Conservation (phyloP, 306 rosid genomes). For the Cicer judaicum region DNA sequence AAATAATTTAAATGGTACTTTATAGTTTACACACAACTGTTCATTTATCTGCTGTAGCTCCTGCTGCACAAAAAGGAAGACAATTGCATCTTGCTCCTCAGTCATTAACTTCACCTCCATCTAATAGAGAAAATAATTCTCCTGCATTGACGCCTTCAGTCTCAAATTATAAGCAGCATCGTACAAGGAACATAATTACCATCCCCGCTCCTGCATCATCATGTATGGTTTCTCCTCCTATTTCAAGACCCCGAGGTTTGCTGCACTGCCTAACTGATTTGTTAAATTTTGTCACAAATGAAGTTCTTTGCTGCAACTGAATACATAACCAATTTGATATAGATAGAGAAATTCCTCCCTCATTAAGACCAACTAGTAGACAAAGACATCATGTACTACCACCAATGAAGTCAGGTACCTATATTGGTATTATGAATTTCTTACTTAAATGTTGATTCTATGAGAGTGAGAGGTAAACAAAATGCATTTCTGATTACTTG, state of each 20-base stretch:
- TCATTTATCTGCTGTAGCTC: slow-evolving; percentile 53
- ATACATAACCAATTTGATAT: slow-evolving; percentile 15
- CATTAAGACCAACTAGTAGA: slow-evolving; percentile 39
- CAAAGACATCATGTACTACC: slow-evolving; percentile 50
- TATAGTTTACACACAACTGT: background rate
- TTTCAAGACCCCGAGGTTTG: slow-evolving; percentile 57
- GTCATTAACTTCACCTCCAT: slow-evolving; percentile 53
- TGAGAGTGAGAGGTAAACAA: slow-evolving; percentile 23
- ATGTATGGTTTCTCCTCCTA: slow-evolving; percentile 51
- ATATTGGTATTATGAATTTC: slow-evolving; percentile 5
- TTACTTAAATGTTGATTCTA: slow-evolving; percentile 2
- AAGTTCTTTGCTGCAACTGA: slow-evolving; percentile 26
- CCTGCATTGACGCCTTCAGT: slow-evolving; percentile 60
- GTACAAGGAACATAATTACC: slow-evolving; percentile 45
- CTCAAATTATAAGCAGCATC: slow-evolving; percentile 51
- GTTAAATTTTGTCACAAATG: slow-evolving; percentile 3
- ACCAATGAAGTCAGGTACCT: slow-evolving; percentile 57
- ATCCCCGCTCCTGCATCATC: slow-evolving; percentile 58
- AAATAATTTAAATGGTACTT: background rate
- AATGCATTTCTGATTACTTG: slow-evolving; percentile 1
- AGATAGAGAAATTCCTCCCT: slow-evolving; percentile 63
- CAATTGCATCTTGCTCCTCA: slow-evolving; percentile 48
- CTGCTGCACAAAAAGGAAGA: slow-evolving; percentile 50
- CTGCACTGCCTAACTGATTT: slow-evolving; percentile 16
- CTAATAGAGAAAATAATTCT: slow-evolving; percentile 44